phyloP scores from a whole-genome alignment of 2,329 filamentous ascomycete genomes.

The Elsinoe arachidis region DNA sequence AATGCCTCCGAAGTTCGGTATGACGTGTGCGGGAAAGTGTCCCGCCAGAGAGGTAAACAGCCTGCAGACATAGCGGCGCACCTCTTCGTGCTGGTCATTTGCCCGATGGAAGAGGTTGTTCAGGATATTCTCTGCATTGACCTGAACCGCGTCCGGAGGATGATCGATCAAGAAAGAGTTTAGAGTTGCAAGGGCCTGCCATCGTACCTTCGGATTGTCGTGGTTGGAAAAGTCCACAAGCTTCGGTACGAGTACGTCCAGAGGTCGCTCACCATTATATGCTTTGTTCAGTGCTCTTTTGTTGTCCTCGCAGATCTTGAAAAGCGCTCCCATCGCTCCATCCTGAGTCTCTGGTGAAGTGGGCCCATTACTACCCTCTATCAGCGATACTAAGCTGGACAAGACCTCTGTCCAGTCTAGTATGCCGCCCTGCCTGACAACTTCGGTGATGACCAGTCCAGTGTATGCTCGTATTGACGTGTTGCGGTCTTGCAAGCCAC shows the following conservation, averaged over 20 bases:
- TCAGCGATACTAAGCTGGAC: conserved; percentile 68
- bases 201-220: conserved; percentile 65
- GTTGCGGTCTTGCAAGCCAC: conserved; percentile 72
- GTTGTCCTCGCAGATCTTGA: conserved; percentile 97
- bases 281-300: conserved; percentile 76
- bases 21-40: conserved; percentile 78
- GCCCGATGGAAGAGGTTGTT: conserved; percentile 75
- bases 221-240: conserved; percentile 79
- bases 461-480: conserved; percentile 78
- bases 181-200: conserved; percentile 71
- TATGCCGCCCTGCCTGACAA: conserved; percentile 75
- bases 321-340: conserved; percentile 82
- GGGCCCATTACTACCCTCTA: conserved; percentile 63
- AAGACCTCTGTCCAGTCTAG: conserved; percentile 87
- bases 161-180: conserved; percentile 88
- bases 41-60: conserved; percentile 90
- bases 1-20: conserved; percentile 76
- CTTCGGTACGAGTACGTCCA: conserved; percentile 83
- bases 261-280: conserved; percentile 77
- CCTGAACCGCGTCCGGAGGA: conserved; percentile 59
- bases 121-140: conserved; percentile 71
- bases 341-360: conserved; percentile 69
- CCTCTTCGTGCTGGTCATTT: conserved; percentile 66
- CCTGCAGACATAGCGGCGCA: conserved; percentile 86
- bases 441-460: conserved; percentile 88